Base-by-base conservation (phyloP, 176 grass and related monocot genomes). In the Phyllostachys edulis region DNA sequence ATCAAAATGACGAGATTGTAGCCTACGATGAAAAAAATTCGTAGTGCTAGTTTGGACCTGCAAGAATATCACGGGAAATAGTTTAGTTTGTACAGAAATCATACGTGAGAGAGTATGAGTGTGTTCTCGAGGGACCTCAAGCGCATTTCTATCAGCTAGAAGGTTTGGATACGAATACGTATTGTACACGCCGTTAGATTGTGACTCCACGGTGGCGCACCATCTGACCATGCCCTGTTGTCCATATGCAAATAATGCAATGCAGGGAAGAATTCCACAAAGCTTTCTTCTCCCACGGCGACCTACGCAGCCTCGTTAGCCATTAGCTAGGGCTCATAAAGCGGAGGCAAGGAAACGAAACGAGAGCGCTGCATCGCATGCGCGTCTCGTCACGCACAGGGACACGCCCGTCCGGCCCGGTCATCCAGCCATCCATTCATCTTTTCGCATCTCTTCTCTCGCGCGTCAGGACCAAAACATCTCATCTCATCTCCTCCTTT, bases 331-430 rank as follows among this genome's bases (percentile, higher is more conserved):
- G 36, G 36, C 50, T 51, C 4, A 5, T 17, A 68, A 45, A 46
- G 24, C n/a, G 37, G 50, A 45, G 52, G 38, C 51, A 67, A 37
- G n/a, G 51, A 46, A 59, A 27, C 14, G 37, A 60, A 24, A 82
- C 3, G 54, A 72, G 38, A 61, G 23, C 38, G 8, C n/a, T n/a
- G n/a, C 51, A 21, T 6, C 11, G 21, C 11, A 71, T 3, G n/a
- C 37, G 49, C 34, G 51, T 79, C 61, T 1, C 44, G 16, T 66
- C 77, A 50, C 27, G 64, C 83, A 61, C n/a, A 26, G 26, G 21
- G 46, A 57, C 52, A 16, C 75, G 11, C 20, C 59, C 63, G 79
- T 42, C 85, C 18, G 65, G 67, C 77, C 85, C 71, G 63, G 86
- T 77, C 32, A 54, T 63, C 45, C 18, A 29, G 18, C 50, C 5